Evolutionary conservation across 2,329 filamentous ascomycete genomes (phyloP).

Genomic region (Penicillium oxalicum): DNA sequence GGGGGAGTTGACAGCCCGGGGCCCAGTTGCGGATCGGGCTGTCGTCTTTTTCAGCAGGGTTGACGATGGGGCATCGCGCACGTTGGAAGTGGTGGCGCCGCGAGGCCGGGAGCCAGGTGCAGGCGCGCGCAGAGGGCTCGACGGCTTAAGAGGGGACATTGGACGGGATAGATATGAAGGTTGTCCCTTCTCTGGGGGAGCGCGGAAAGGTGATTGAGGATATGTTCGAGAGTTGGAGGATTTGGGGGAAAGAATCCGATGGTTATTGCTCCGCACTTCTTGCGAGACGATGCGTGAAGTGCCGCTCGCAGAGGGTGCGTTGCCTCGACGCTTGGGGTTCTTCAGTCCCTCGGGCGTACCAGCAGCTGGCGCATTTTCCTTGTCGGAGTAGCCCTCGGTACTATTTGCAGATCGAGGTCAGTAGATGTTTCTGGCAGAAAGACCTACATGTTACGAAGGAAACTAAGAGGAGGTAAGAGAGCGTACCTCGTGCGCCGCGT

Average conservation of each 20-base stretch:
- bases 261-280: slow-evolving; percentile 43
- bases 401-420: slow-evolving; percentile 37
- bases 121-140: slow-evolving; percentile 34
- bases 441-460: neutral
- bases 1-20: slow-evolving; percentile 26
- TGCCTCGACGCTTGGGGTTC: slow-evolving; percentile 64
- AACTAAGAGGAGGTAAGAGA: slow-evolving; percentile 1
- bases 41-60: slow-evolving; percentile 28
- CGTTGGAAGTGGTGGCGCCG: slow-evolving; percentile 21
- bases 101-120: slow-evolving; percentile 19
- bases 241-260: slow-evolving; percentile 69
- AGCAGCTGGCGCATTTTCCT: slow-evolving; percentile 60
- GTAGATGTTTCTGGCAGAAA: neutral
- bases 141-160: slow-evolving; percentile 57
- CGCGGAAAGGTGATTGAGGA: slow-evolving; percentile 50
- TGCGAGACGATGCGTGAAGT: slow-evolving; percentile 39
- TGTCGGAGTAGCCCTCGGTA: slow-evolving; percentile 62
- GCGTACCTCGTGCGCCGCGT: slow-evolving; percentile 30
- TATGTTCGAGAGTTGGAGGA: slow-evolving; percentile 71
- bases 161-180: slow-evolving; percentile 54
- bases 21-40: slow-evolving; percentile 26
- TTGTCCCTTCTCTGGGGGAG: slow-evolving; percentile 38
- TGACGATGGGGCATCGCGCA: slow-evolving; percentile 23
- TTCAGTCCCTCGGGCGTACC: slow-evolving; percentile 45
- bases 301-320: slow-evolving; percentile 33